Base-by-base conservation (phyloP, 2,329 filamentous ascomycete genomes). In the Gnomoniopsis smithogilvyi region DNA sequence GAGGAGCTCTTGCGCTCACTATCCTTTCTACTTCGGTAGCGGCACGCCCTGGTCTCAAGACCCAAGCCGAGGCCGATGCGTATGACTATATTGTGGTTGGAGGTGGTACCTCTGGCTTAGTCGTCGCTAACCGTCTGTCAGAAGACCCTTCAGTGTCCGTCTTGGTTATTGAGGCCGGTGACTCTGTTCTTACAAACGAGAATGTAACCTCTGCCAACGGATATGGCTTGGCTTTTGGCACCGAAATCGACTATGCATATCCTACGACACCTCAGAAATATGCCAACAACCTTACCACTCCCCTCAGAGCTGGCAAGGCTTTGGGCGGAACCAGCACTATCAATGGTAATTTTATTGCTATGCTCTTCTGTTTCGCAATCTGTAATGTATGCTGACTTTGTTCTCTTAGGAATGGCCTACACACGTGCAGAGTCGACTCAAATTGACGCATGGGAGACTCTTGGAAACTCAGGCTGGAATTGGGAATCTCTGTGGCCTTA, bases 11-110 rank as follows among this genome's bases (percentile, higher is more conserved):
- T 12, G n/a, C n/a, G 3, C 14, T 30, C 11, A 11, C 24, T 48
- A 6, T 48, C 21, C 17, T 48, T 26, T 15, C 46, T 30, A 30
- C 46, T 11, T 48, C 17, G 22, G 46, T 48, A 11, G 46, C 46
- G 6, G 46, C 46, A 6, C 46, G 21, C 24, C 46, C 46, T 30
- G 10, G 11, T 6, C 11, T 17, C 46, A 17, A 12, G 24, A 15
- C 21, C 24, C 6, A 12, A 3, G 46, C 24, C 17, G 24, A 48
- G 22, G 46, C 24, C 22, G 14, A 26, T 30, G 34, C 3, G 24
- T 55, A 36, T 69, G 76, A 81, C 67, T 80, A 77, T 66, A 67
- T 80, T 62, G 70, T 81, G 51, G 76, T 79, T 21, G 78, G 78
- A 45, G 78, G 78, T 19, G 78, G 78, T 12, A 80, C 78, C 3